These are phyloP conservation scores for Naumovozyma baii DNA, from an alignment of 805 yeast species.

Conservation along the genomic window DNA sequence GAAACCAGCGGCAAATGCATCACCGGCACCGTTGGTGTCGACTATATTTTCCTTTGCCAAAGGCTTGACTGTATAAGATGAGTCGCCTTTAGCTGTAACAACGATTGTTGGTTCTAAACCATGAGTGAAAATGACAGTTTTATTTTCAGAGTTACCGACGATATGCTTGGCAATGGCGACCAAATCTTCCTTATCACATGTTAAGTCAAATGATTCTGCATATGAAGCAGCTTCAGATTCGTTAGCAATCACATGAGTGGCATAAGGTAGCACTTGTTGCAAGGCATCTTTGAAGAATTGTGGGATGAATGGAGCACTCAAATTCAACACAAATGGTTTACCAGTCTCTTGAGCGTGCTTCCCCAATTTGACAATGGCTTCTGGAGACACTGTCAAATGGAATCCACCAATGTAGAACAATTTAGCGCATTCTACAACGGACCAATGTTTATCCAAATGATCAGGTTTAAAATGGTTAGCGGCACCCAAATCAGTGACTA, in stretches of 20 bases:
- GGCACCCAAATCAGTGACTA: constrained; percentile 94
- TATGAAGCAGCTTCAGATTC: constrained; percentile 95
- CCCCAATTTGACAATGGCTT: constrained; percentile 81
- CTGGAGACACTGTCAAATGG: constrained; percentile 97
- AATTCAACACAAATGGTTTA: constrained; percentile 73
- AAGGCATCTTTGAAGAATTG: constrained; percentile 90
- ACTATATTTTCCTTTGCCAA: constrained; percentile 57
- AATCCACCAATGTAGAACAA: constrained; percentile 95
- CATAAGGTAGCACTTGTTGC: constrained; percentile 70
- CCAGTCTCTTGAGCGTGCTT: constrained; percentile 79
- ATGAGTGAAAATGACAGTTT: constrained; percentile 91
- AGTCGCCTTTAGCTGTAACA: constrained; percentile 45
- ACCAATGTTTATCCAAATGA: constrained; percentile 86
- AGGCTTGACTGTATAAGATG: constrained; percentile 57
- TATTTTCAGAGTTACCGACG: constrained; percentile 50
- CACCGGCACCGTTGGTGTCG: constrained; percentile 99
- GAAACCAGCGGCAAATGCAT: constrained; percentile 96
- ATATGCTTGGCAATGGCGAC: constrained; percentile 71
- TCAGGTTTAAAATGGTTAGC: constrained; percentile 92
- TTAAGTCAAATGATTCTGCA: constrained; percentile 73
- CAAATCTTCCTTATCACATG: constrained; percentile 43
- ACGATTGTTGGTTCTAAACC: constrained; percentile 86
- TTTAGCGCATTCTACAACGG: constrained; percentile 67
- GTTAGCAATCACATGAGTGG: constrained; percentile 87
- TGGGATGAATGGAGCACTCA: constrained; percentile 94